Evolutionary conservation across 106 monocot species (phyloP).

Genomic region (Acorus calamus): DNA sequence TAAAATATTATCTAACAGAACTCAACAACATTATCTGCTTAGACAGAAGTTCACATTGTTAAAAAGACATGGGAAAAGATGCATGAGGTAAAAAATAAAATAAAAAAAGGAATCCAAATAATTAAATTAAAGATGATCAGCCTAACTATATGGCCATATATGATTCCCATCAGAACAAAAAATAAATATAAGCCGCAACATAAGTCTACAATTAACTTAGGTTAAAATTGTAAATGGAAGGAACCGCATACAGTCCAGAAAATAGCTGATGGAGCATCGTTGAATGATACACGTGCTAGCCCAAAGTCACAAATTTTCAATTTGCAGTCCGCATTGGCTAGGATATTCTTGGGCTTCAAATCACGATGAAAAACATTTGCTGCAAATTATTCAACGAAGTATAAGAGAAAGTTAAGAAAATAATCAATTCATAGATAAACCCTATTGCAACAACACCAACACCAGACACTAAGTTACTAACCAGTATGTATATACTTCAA

Average conservation of each 20-base stretch:
- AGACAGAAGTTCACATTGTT: no score
- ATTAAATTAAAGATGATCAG: no score
- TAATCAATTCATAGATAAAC: no score
- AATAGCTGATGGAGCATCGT: constrained; percentile 64
- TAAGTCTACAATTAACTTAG: not conserved
- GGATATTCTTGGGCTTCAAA: constrained; percentile 70
- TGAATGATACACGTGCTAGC: constrained; percentile 56
- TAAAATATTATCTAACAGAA: no score
- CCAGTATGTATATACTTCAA: constrained; percentile 73
- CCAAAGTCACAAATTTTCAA: constrained; percentile 78
- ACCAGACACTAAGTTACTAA: not conserved
- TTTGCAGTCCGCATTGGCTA: constrained; percentile 75
- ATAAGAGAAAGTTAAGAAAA: not conserved
- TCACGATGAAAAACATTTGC: constrained; percentile 77
- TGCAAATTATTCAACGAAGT: constrained; percentile 11
- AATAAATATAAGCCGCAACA: no score
- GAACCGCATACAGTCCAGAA: constrained; percentile 61
- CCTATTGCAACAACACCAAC: no score
- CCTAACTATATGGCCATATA: no score
- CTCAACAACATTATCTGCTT: no score
- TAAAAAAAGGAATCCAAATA: not conserved
- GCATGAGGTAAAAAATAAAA: constrained; percentile 4
- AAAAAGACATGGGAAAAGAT: no score
- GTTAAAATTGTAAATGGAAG: not conserved
- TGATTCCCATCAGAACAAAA: no score